phyloP scores from a whole-genome alignment of 495 filamentous ascomycete species.

The Parathielavia hyrcaniae region DNA sequence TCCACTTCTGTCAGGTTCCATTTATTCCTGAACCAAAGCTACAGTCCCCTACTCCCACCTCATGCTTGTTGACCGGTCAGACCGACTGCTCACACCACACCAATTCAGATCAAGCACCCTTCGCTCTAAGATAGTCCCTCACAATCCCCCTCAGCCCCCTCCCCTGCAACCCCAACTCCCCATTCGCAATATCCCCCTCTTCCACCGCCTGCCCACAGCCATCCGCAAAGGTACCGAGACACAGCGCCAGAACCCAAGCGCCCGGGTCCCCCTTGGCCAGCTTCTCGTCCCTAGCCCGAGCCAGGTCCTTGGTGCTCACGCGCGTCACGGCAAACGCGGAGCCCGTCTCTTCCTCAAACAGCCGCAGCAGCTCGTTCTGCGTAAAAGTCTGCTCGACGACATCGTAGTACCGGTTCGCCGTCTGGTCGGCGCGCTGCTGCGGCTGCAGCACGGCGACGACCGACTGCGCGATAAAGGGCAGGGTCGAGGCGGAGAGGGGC shows the following conservation, averaged over 20 bases:
- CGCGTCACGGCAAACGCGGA: conserved; percentile 34
- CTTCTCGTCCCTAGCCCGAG: conserved; percentile 35
- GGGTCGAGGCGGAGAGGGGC: conserved; percentile 38
- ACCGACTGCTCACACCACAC: neutral
- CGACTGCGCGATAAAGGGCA: conserved; percentile 15
- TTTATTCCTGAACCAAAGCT: no score
- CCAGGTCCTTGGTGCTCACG: conserved; percentile 34
- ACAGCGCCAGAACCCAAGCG: conserved; percentile 34
- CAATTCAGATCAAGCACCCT: neutral
- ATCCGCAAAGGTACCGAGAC: conserved; percentile 30
- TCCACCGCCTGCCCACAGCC: conserved; percentile 31
- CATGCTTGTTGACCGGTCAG: neutral
- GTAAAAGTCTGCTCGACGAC: conserved; percentile 42
- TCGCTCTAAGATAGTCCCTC: neutral
- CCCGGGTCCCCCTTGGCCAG: conserved; percentile 31
- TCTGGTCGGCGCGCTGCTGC: conserved; percentile 37
- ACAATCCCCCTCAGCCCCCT: neutral
- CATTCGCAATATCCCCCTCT: conserved; percentile 1
- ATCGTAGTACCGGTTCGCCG: conserved; percentile 43
- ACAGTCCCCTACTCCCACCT: neutral
- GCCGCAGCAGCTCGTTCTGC: conserved; percentile 44
- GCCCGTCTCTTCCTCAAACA: conserved; percentile 42
- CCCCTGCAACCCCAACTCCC: neutral
- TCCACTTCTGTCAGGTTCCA: no score
- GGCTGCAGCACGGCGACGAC: conserved; percentile 42